Base-by-base conservation (phyloP, 352 stramenopile genomes). In the Phytophthora hibernalis region DNA sequence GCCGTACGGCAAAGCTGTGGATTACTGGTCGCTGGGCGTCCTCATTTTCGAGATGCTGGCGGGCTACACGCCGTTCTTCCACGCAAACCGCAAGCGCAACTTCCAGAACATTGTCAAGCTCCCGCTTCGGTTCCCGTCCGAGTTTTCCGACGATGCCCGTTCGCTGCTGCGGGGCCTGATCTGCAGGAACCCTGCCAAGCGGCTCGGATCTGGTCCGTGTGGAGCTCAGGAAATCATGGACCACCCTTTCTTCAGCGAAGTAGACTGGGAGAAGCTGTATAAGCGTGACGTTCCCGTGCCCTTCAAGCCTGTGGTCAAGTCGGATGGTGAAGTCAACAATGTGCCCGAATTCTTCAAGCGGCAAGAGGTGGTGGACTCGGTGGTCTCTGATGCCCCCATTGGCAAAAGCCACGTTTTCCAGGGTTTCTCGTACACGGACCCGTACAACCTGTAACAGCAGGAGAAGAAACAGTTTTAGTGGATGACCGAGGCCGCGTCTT, bases 11-110 rank as follows among this genome's bases (percentile, higher is more conserved):
- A 85, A 90, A 47, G 74, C 83, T 2, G 87, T 92, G n/a, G 91
- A 97, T 66, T 97, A 92, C 68, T 97, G 91, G 91, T 92, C 84
- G 8, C 70, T 96, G 11, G 90, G 90, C 20, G 79, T 96, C 10
- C 76, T 96, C 43, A 82, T 94, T 28, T 96, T 86, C 45, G 89
- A 96, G 72, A 93, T 96, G 85, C 70, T 95, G 13, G 83, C 77
- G 5, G 85, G 86, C 5, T 89, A 83, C 53, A 93, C 88, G 24
- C 89, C 88, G 20, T 96, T 92, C 65, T 94, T 80, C 67, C 74
- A 92, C 63, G 54, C 77, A 51, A 92, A 93, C 62, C 80, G 80
- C 24, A 88, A 96, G 62, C 79, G 85, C 54, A 95, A 95, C 61
- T 97, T 96, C 66, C 82, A 92, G 50, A 94, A 96, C 65, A 96